Percentiles rank a stretch among this genome's conserved stretches.
These are phyloP conservation scores for Pyricularia sp. DNA, from an alignment of 2,329 filamentous ascomycete species.

Conservation along the genomic window DNA sequence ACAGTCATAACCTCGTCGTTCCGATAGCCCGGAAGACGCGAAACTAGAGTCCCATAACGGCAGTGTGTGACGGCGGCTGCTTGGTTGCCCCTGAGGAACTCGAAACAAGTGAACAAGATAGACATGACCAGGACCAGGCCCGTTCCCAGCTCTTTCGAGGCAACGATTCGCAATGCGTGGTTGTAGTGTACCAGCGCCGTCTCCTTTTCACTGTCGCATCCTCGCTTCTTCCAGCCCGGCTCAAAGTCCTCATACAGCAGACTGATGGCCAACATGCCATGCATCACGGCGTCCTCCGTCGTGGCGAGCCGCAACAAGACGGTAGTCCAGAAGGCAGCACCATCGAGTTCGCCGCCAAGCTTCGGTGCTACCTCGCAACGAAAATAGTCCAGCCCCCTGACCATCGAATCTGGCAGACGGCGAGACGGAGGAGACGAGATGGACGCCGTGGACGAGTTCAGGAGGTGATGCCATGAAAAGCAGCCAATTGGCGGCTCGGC, in stretches of 20 bases:
- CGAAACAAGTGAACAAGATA: slow-evolving; percentile 35
- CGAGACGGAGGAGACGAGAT: background rate
- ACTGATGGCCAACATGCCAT: slow-evolving; percentile 36
- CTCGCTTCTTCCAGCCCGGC: slow-evolving; percentile 5
- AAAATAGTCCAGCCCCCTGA: slow-evolving; percentile 6
- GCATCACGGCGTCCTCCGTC: slow-evolving; percentile 31
- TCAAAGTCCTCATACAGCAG: slow-evolving; percentile 27
- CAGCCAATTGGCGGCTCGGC: background rate
- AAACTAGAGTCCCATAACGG: slow-evolving; percentile 11
- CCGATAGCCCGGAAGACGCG: slow-evolving; percentile 10
- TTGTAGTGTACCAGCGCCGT: slow-evolving; percentile 31
- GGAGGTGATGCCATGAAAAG: background rate
- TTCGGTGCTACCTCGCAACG: background rate
- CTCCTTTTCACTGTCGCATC: slow-evolving; percentile 9
- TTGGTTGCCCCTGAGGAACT: slow-evolving; percentile 32
- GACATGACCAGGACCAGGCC: slow-evolving; percentile 30
- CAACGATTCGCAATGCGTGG: slow-evolving; percentile 29
- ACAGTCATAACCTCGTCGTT: slow-evolving; percentile 19
- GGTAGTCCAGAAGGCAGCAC: slow-evolving; percentile 25
- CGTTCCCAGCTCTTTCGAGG: slow-evolving; percentile 10
- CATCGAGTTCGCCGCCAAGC: background rate
- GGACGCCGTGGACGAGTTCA: background rate
- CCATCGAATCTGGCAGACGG: background rate
- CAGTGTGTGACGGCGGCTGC: slow-evolving; percentile 22
- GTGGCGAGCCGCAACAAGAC: slow-evolving; percentile 32